These are phyloP conservation scores for Echites panduratus DNA, from an alignment of 257 asterid species.

Conservation along the genomic window DNA sequence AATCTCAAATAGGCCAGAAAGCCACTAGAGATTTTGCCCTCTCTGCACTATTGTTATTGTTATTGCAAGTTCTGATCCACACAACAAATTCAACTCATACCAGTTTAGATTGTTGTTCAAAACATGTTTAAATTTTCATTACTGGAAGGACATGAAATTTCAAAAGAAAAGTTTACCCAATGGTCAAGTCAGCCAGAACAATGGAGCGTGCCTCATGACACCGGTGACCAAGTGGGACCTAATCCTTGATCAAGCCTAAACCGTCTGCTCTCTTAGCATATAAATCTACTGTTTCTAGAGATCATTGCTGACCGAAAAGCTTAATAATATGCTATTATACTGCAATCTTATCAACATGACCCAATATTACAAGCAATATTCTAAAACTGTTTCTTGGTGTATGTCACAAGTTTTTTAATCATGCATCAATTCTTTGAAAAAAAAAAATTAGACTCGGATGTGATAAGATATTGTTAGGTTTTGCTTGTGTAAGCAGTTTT, in stretches of 20 bases:
- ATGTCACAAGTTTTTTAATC: neutral
- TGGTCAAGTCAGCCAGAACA: neutral
- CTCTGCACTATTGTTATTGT: neutral
- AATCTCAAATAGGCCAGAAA: neutral
- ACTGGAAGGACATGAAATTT: neutral
- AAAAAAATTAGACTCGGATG: neutral
- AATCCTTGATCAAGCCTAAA: neutral
- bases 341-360: neutral
- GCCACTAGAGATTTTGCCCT: neutral
- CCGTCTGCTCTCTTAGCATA: neutral
- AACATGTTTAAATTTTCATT: neutral
- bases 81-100: no score
- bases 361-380: no score
- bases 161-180: neutral
- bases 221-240: neutral
- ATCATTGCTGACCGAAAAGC: neutral
- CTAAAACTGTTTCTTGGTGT: neutral
- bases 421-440: neutral
- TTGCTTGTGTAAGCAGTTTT: neutral
- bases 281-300: neutral
- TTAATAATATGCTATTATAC: neutral
- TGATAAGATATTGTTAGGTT: conserved; percentile 2
- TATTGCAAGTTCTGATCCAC: no score
- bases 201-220: neutral
- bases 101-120: neutral